Conservation (phyloP, 345 rosid genomes). For the Citrus maxima region DNA sequence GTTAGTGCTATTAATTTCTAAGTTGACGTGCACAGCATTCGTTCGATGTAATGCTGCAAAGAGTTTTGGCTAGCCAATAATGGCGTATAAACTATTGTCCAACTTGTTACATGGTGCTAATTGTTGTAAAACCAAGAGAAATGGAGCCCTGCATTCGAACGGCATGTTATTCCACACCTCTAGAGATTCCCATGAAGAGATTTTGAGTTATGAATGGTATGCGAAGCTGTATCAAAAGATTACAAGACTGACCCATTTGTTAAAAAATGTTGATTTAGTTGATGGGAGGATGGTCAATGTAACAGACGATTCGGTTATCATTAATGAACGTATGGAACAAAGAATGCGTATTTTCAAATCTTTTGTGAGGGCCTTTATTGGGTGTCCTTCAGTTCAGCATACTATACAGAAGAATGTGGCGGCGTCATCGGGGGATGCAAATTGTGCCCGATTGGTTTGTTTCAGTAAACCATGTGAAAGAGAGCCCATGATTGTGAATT, state of each 20-base stretch:
- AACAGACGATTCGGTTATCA: slow-evolving; percentile 35
- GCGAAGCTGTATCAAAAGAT: slow-evolving; percentile 44
- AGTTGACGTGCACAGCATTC: not conserved
- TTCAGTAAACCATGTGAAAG: slow-evolving; percentile 47
- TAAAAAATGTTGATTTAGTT: slow-evolving; percentile 45
- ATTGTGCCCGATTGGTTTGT: slow-evolving; percentile 19
- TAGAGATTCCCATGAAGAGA: slow-evolving; percentile 25
- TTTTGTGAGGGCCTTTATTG: slow-evolving; percentile 57
- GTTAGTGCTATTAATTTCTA: not conserved
- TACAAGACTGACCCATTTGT: slow-evolving; percentile 36
- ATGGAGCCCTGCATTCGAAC: slow-evolving; percentile 18
- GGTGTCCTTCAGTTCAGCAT: slow-evolving; percentile 55
- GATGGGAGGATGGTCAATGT: slow-evolving; percentile 52
- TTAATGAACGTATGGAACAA: slow-evolving; percentile 31
- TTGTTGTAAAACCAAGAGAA: slow-evolving; percentile 2
- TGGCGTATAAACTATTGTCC: slow-evolving; percentile 10
- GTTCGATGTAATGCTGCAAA: slow-evolving; percentile 9
- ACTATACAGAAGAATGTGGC: slow-evolving; percentile 28
- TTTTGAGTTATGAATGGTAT: slow-evolving; percentile 45
- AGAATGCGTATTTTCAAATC: slow-evolving; percentile 59
- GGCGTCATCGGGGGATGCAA: slow-evolving; percentile 8
- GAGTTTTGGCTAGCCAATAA: slow-evolving; percentile 11
- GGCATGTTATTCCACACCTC: slow-evolving; percentile 34
- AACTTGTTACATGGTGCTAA: slow-evolving; percentile 16
- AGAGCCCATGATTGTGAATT: slow-evolving; percentile 49